phyloP scores from a whole-genome alignment of 768 basidiomycete genomes.

The Vararia minispora region DNA sequence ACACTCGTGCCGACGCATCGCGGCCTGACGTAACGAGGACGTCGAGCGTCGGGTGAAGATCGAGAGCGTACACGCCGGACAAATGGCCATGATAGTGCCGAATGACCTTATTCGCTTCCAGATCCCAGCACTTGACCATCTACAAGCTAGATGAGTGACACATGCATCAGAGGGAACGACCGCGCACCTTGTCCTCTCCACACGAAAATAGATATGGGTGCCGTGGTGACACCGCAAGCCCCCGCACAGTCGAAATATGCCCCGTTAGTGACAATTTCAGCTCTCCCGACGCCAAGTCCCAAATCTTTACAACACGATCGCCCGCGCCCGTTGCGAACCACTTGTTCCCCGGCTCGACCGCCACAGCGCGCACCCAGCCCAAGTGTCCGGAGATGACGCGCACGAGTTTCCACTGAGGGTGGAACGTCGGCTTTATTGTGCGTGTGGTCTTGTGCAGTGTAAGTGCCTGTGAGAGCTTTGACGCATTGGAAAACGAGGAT shows the following conservation, averaged over 20 bases:
- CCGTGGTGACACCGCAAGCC: conserved; percentile 81
- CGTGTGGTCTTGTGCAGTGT: conserved; percentile 88
- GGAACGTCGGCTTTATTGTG: conserved; percentile 91
- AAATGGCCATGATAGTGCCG: conserved; percentile 98
- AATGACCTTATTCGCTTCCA: conserved; percentile 98
- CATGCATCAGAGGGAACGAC: no score
- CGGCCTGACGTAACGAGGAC: conserved; percentile 91
- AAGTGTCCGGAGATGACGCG: conserved; percentile 97
- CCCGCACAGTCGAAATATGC: conserved; percentile 94
- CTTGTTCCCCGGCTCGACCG: conserved; percentile 95
- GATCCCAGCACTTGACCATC: conserved; percentile 99
- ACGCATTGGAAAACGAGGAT: conserved; percentile 57
- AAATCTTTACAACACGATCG: conserved; percentile 96
- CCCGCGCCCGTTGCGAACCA: conserved; percentile 99
- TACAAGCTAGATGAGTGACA: conserved; percentile 26
- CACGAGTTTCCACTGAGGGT: conserved; percentile 91
- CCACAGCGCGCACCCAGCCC: conserved; percentile 94
- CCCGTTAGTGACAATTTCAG: conserved; percentile 94
- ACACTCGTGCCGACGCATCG: conserved; percentile 93
- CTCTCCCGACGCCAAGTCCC: conserved; percentile 97
- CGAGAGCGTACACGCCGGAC: conserved; percentile 91
- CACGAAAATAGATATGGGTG: conserved; percentile 98
- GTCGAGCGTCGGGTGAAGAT: conserved; percentile 92
- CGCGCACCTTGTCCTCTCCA: conserved; percentile 88
- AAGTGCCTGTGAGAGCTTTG: conserved; percentile 78